A percentile compares a stretch with the other conserved stretches of the same genome.
These are phyloP conservation scores for Diaporthe capsici DNA, from an alignment of 2,329 filamentous ascomycete species.

Conservation along the genomic window DNA sequence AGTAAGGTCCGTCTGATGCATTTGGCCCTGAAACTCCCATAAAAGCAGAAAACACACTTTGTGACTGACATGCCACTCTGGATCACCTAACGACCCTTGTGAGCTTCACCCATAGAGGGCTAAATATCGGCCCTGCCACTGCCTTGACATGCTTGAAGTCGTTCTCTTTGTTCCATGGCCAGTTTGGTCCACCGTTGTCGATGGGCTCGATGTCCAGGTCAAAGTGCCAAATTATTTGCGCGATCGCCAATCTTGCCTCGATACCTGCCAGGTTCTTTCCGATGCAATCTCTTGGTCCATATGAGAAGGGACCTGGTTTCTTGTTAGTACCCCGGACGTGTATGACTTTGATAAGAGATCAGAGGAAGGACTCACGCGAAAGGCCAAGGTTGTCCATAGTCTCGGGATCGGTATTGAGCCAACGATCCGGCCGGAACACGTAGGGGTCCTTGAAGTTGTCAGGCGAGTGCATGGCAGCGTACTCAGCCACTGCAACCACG, in stretches of 20 bases:
- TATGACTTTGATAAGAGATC: too few relatives aligned
- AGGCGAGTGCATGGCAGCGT: neutral
- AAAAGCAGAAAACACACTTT: neutral
- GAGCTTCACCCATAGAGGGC: slow-evolving; percentile 7
- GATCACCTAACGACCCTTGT: neutral
- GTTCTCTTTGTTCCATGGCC: slow-evolving; percentile 2
- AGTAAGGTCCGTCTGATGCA: neutral
- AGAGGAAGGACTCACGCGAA: neutral
- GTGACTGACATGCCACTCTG: neutral
- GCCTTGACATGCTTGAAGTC: slow-evolving; percentile 21
- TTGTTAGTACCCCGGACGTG: neutral
- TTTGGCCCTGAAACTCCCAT: neutral
- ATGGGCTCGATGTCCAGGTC: slow-evolving; percentile 17
- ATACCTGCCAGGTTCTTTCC: slow-evolving; percentile 3
- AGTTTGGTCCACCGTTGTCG: neutral
- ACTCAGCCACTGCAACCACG: slow-evolving; percentile 4
- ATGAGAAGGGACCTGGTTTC: neutral
- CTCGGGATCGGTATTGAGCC: neutral
- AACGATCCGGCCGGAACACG: slow-evolving; percentile 17
- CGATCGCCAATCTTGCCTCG: neutral
- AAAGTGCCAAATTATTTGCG: slow-evolving; percentile 18
- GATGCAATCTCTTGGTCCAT: slow-evolving; percentile 6
- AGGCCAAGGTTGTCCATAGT: neutral
- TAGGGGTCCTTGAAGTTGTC: slow-evolving; percentile 19
- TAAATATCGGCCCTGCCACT: slow-evolving; percentile 12